Percentiles rank a stretch among this genome's conserved stretches.
Conservation (phyloP, 1,284 basidiomycete genomes). For the Papiliotrema flavescens region DNA sequence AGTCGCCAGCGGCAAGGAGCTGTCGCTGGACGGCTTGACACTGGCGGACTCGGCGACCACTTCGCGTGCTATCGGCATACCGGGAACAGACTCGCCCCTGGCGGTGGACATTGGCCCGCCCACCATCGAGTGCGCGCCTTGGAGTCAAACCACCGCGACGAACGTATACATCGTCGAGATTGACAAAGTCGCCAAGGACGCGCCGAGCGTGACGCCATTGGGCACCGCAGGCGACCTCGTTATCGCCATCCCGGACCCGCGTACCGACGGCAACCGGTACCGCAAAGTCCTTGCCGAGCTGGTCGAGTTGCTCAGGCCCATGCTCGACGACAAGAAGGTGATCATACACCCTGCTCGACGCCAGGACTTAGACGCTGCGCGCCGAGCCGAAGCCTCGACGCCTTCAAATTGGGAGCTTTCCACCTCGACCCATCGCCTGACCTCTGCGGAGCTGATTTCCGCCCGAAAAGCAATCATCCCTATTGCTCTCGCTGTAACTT, state of each 20-base stretch:
- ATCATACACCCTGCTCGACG: not conserved
- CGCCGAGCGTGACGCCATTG: not conserved
- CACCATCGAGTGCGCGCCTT: not conserved
- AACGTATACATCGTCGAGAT: slow-evolving; percentile 22
- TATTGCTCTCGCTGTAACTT: slow-evolving; percentile 1
- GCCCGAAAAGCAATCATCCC: slow-evolving; percentile 2
- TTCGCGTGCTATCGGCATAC: slow-evolving; percentile 12
- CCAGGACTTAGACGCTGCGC: not conserved
- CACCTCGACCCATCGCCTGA: not conserved
- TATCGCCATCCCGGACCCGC: slow-evolving; percentile 1
- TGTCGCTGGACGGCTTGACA: not conserved
- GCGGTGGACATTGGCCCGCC: slow-evolving; percentile 29
- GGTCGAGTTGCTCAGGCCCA: not conserved
- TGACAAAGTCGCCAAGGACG: slow-evolving; percentile 14
- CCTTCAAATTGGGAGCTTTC: not conserved
- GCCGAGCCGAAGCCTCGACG: no score
- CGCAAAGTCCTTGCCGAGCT: not conserved
- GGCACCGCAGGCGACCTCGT: not conserved
- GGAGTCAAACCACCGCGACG: not conserved
- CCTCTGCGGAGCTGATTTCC: not conserved
- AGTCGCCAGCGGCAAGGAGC: slow-evolving; percentile 7
- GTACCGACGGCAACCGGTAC: not conserved
- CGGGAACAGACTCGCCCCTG: slow-evolving; percentile 10
- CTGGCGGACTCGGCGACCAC: not conserved
- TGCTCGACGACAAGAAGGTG: not conserved